A percentile compares a stretch with the other conserved stretches of the same genome.
These are phyloP conservation scores for Neurospora crassa DNA, from an alignment of 2,329 filamentous ascomycete genomes.

Conservation along the genomic window DNA sequence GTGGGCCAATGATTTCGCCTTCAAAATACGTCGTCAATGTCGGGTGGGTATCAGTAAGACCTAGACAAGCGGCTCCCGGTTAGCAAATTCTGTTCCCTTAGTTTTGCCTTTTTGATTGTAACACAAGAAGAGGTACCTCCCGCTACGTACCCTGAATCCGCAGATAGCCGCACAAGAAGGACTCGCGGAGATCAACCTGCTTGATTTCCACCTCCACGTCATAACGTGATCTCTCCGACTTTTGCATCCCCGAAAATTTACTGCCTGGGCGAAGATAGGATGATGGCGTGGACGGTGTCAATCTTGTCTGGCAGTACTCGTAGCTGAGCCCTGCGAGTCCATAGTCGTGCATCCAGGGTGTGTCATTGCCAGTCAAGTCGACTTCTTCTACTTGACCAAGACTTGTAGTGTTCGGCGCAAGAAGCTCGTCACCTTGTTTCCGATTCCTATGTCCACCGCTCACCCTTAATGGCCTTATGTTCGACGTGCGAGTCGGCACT, in stretches of 20 bases:
- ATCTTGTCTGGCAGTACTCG: constrained; percentile 28
- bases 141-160: constrained; percentile 71
- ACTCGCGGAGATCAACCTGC: constrained; percentile 88
- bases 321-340: constrained; percentile 24
- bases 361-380: constrained; percentile 22
- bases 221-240: constrained; percentile 87
- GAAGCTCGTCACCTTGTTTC: constrained; percentile 5
- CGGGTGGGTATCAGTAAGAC: constrained; percentile 88
- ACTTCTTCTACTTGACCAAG: constrained; percentile 26
- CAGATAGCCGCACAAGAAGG: constrained; percentile 88
- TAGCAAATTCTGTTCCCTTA: constrained; percentile 4
- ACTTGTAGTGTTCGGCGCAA: constrained; percentile 2
- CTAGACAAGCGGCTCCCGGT: constrained; percentile 33
- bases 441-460: background rate
- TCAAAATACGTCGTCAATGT: constrained; percentile 98
- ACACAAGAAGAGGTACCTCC: constrained; percentile 4
- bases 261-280: constrained; percentile 82
- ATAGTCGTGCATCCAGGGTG: constrained; percentile 22
- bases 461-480: background rate
- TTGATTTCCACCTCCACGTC: constrained; percentile 97
- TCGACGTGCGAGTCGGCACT: background rate
- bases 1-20: constrained; percentile 91
- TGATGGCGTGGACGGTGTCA: constrained; percentile 69
- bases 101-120: constrained; percentile 5
- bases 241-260: constrained; percentile 81